phyloP scores from a whole-genome alignment of 805 yeast genomes.

The Teunomyces barrocoloradensis region DNA sequence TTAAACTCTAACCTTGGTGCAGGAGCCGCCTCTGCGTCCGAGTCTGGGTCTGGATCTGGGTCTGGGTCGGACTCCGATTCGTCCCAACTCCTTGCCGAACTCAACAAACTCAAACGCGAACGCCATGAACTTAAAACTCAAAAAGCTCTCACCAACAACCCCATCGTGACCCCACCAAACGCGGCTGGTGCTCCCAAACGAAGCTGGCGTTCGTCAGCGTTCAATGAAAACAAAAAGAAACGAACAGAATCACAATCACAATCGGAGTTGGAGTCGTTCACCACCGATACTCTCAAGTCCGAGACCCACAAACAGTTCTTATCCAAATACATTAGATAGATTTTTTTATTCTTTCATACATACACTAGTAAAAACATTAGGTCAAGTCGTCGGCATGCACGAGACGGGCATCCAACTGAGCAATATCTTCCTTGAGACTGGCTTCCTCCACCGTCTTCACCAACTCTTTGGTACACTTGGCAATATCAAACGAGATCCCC shows the following conservation, averaged over 20 bases:
- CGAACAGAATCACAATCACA: neutral
- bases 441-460: slow-evolving; percentile 97
- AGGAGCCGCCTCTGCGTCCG: neutral
- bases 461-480: slow-evolving; percentile 91
- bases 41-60: slow-evolving; percentile 6
- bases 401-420: slow-evolving; percentile 68
- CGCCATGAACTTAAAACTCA: slow-evolving; percentile 10
- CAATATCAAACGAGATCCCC: slow-evolving; percentile 94
- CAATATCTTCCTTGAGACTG: slow-evolving; percentile 81
- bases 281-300: slow-evolving; percentile 34
- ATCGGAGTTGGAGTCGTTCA: slow-evolving; percentile 14
- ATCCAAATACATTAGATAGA: slow-evolving; percentile 29
- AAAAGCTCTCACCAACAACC: slow-evolving; percentile 9
- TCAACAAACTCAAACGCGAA: slow-evolving; percentile 15
- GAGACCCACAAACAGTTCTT: slow-evolving; percentile 35
- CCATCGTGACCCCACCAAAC: slow-evolving; percentile 5
- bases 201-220: slow-evolving; percentile 34
- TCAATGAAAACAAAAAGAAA: slow-evolving; percentile 11
- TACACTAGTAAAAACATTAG: neutral
- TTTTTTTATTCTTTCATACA: neutral
- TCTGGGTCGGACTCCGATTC: slow-evolving; percentile 7
- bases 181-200: slow-evolving; percentile 6
- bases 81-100: slow-evolving; percentile 20
- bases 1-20: neutral
- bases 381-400: slow-evolving; percentile 12